Percentiles rank a stretch among this genome's conserved stretches.
Conservation (phyloP, 2,329 filamentous ascomycete genomes). For the Botrytis hyacinthi region DNA sequence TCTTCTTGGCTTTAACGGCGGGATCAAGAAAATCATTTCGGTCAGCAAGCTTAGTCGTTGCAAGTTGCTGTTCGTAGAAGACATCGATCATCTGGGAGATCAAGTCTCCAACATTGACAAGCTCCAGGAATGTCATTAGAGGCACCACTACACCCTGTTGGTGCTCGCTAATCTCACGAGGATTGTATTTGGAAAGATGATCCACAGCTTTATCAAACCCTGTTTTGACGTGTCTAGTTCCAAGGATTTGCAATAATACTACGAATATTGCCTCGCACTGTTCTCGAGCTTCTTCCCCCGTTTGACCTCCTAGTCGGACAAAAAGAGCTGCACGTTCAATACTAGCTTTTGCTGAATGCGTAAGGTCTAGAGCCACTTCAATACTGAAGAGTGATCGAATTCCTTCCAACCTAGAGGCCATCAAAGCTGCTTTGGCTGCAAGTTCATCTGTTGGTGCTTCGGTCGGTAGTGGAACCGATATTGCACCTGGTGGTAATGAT, state of each 20-base stretch:
- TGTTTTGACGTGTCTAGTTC: conserved; percentile 81
- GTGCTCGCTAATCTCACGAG: conserved; percentile 73
- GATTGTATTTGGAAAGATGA: conserved; percentile 88
- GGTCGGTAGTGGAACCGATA: conserved; percentile 45
- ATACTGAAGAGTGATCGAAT: conserved; percentile 96
- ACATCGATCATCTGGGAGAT: conserved; percentile 99
- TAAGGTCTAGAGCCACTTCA: conserved; percentile 85
- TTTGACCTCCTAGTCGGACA: conserved; percentile 73
- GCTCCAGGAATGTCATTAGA: conserved; percentile 90
- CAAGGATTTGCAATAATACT: conserved; percentile 76
- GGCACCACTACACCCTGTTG: conserved; percentile 79
- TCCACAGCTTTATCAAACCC: conserved; percentile 91
- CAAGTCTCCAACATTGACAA: conserved; percentile 96
- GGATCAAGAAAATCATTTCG: conserved; percentile 93
- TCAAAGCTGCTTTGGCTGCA: conserved; percentile 94
- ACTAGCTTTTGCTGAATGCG: conserved; percentile 83
- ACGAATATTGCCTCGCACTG: conserved; percentile 92
- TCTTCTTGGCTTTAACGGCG: conserved; percentile 92
- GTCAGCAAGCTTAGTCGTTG: conserved; percentile 77
- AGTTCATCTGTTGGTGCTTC: conserved; percentile 87
- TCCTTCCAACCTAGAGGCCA: conserved; percentile 90
- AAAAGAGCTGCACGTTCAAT: conserved; percentile 84
- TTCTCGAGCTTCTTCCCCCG: conserved; percentile 77
- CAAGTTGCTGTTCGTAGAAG: conserved; percentile 94
- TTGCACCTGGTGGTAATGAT: conserved; percentile 40